These are phyloP conservation scores for Candida andamanensis DNA, from an alignment of 805 yeast genomes.

Conservation along the genomic window DNA sequence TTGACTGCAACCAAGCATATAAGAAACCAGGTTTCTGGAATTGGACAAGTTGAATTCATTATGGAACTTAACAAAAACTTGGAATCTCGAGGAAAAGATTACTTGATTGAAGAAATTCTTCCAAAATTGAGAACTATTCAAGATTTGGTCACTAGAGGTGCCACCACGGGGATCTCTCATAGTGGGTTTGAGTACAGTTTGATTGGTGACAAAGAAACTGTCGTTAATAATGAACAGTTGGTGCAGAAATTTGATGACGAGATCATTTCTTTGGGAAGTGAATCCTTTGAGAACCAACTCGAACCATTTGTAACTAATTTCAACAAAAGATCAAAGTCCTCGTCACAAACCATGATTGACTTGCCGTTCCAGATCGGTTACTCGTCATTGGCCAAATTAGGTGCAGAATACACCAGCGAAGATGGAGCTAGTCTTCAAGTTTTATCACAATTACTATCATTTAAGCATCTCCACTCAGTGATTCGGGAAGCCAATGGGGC, in stretches of 20 bases:
- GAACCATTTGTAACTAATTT: slow-evolving; percentile 13
- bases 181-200: slow-evolving; percentile 44
- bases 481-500: slow-evolving; percentile 97
- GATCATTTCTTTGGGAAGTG: slow-evolving; percentile 2
- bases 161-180: slow-evolving; percentile 6
- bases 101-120: slow-evolving; percentile 45
- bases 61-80: slow-evolving; percentile 50
- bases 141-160: slow-evolving; percentile 35
- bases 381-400: slow-evolving; percentile 61
- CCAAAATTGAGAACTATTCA: slow-evolving; percentile 58
- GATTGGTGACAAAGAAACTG: slow-evolving; percentile 50
- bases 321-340: slow-evolving; percentile 8
- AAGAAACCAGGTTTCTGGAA: slow-evolving; percentile 64
- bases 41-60: slow-evolving; percentile 70
- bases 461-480: slow-evolving; percentile 80
- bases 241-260: slow-evolving; percentile 29
- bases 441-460: slow-evolving; percentile 73
- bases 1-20: slow-evolving; percentile 57
- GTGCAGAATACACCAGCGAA: slow-evolving; percentile 58
- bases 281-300: slow-evolving; percentile 12
- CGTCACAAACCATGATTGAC: slow-evolving; percentile 45
- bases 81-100: slow-evolving; percentile 34
- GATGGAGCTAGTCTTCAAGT: slow-evolving; percentile 88
- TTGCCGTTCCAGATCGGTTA: slow-evolving; percentile 89
- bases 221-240: slow-evolving; percentile 30